Evolutionary conservation across 164 flowering plant species (phyloP), one percentile per base, ranked within the genome.

Genomic region (Nymphaea thermarum): DNA sequence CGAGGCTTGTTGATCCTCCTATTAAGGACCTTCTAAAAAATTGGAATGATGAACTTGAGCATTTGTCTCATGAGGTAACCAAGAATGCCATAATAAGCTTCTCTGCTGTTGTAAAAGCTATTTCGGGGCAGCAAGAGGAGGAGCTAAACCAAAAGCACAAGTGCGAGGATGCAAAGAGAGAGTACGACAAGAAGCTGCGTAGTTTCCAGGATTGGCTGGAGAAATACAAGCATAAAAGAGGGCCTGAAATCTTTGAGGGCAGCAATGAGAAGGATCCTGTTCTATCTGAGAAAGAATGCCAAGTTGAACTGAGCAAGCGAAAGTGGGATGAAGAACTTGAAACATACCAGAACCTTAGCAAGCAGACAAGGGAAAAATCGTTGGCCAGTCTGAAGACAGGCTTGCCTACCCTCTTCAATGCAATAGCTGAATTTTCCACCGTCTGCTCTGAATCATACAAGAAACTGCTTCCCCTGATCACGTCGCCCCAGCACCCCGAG

Each of bases 341-440:
- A 71, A 80, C 68, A 51, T 82, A 90, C 73, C 80, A 79, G 67
- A 86, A 80, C 70, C 87, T 77, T 43, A 86, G 97, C 71, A 65
- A 79, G 60, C 96, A 91, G 69, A 97, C 85, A 57, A 80, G 99
- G 72, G 98, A 91, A 73, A 91, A 91, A 77, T 90, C 98, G 0
- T 71, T 90, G 43, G 83, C 74, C 6, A 90, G 76, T 73, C 85
- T 91, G 8, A 90, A 84, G 72, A 83, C 79, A 12, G 84, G 89
- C 63, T 74, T 90, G 81, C 96, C 99, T 2, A 93, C 92, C 77
- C 83, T 90, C 7, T 94, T 88, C 68, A 80, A 91, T 3, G 87
- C 92, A 2, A 70, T 91, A 81, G 74, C 85, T 0, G 95, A 87
- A 14, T 88, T 84, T 72, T n/a, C 96, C 12, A 71, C 60, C 60